Evolutionary conservation across 2,329 filamentous ascomycete species (phyloP).

Genomic region (Nannizzia gypsea): DNA sequence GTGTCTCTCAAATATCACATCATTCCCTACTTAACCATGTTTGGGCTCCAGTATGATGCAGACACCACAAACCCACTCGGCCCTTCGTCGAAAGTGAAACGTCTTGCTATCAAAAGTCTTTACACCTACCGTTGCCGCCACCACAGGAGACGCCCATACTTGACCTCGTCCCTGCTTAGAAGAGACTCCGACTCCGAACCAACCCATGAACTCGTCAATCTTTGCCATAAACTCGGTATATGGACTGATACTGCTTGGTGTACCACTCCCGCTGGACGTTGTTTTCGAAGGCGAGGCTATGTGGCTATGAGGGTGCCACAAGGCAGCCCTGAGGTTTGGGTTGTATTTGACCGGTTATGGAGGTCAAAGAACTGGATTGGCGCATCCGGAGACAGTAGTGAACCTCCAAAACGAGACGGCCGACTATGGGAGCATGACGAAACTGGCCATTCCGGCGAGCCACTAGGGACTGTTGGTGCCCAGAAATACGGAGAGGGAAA

Average conservation of each 20-base stretch:
- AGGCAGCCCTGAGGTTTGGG: constrained; percentile 47
- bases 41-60: constrained; percentile 34
- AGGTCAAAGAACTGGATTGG: constrained; percentile 48
- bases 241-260: constrained; percentile 54
- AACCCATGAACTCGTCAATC: constrained; percentile 48
- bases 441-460: constrained; percentile 43
- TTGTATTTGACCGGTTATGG: constrained; percentile 51
- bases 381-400: constrained; percentile 23
- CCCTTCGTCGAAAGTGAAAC: constrained; percentile 23
- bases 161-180: constrained; percentile 43
- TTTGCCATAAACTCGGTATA: constrained; percentile 47
- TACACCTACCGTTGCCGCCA: constrained; percentile 53
- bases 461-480: constrained; percentile 40
- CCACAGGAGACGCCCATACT: constrained; percentile 48
- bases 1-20: constrained; percentile 54
- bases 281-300: constrained; percentile 46
- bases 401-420: constrained; percentile 34
- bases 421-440: constrained; percentile 47
- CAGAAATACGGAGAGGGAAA: constrained; percentile 41
- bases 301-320: constrained; percentile 44
- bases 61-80: constrained; percentile 33
- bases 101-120: constrained; percentile 46
- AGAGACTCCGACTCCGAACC: constrained; percentile 50
- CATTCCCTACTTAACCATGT: constrained; percentile 45
- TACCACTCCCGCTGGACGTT: constrained; percentile 46